Base-by-base conservation (phyloP, 441 rosid species). In the Rhodomyrtus psidioides region DNA sequence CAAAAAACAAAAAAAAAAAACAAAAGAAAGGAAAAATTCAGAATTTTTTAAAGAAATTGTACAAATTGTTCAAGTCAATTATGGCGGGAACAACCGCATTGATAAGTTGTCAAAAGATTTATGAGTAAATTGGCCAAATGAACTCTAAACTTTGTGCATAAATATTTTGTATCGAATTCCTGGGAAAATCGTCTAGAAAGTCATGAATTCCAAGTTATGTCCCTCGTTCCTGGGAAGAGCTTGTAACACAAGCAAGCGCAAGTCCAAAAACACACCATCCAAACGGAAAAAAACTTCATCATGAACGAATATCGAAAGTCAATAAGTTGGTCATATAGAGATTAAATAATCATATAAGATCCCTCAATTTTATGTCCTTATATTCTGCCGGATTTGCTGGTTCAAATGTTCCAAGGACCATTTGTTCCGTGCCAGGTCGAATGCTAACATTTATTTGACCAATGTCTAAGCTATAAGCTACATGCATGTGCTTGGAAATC, bases 81-180 rank as follows among this genome's bases (percentile, higher is more conserved):
- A 26, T 70, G 9, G 7, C 1, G 0, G 1, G 0, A 21, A 39
- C 0, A 8, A 21, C 16, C 10, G n/a, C 24, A 70, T 70, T 21
- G 16, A 3, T 0, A 10, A 3, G 12, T 21, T 0, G 0, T 21
- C 16, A 39, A 70, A 70, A 34, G 26, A 1, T 21, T 39, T 10
- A 10, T 0, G 2, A 21, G 2, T 39, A 39, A 21, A 70, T 70
- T 62, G 10, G 14, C 3, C 26, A 30, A 30, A 62, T 30, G 6
- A 39, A n/a, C n/a, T n/a, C n/a, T n/a, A n/a, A n/a, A n/a, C n/a
- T n/a, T n/a, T n/a, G n/a, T n/a, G n/a, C n/a, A n/a, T n/a, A n/a
- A n/a, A n/a, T n/a, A n/a, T n/a, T n/a, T n/a, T n/a, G n/a, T n/a
- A n/a, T n/a, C n/a, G n/a, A 65, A 65, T 65, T 65, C 46, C 2